A percentile compares a stretch with the other conserved stretches of the same genome.
Conservation (phyloP, 2,329 filamentous ascomycete genomes). For the Microdochium bolleyi region DNA sequence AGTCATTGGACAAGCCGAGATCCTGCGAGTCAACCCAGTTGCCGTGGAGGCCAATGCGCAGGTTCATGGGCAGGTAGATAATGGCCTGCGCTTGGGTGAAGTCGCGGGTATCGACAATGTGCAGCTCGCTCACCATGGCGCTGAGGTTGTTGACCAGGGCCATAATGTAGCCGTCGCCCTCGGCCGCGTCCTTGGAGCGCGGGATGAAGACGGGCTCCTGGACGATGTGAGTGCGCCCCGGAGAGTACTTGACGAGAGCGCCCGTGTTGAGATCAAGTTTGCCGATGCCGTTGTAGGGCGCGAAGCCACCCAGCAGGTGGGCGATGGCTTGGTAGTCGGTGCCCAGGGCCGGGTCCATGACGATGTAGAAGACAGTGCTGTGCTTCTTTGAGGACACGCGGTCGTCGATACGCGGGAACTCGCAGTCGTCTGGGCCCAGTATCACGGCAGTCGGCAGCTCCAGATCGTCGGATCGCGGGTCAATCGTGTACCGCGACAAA, state of each 20-base stretch:
- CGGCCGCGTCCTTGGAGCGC: conserved; percentile 16
- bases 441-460: conserved; percentile 12
- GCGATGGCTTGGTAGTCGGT: conserved; percentile 22
- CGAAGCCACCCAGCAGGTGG: conserved; percentile 5
- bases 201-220: conserved; percentile 36
- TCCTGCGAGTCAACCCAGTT: conserved; percentile 14
- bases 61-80: conserved; percentile 8
- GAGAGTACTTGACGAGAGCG: conserved; percentile 16
- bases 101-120: conserved; percentile 12
- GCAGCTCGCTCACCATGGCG: conserved; percentile 12
- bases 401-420: conserved; percentile 37
- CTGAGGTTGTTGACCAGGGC: conserved; percentile 17
- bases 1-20: neutral
- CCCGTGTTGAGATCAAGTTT: conserved; percentile 14
- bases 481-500: conserved; percentile 12
- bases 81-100: conserved; percentile 9
- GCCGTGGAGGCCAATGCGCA: conserved; percentile 12
- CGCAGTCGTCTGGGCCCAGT: conserved; percentile 14
- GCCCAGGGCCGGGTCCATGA: conserved; percentile 21
- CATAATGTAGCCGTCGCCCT: conserved; percentile 34
- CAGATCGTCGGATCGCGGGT: conserved; percentile 12
- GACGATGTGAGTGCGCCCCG: conserved; percentile 22
- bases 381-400: conserved; percentile 28
- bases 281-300: conserved; percentile 14
- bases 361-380: conserved; percentile 28